phyloP scores from a whole-genome alignment of 208 protist genomes.

The Crithidia expoeki region DNA sequence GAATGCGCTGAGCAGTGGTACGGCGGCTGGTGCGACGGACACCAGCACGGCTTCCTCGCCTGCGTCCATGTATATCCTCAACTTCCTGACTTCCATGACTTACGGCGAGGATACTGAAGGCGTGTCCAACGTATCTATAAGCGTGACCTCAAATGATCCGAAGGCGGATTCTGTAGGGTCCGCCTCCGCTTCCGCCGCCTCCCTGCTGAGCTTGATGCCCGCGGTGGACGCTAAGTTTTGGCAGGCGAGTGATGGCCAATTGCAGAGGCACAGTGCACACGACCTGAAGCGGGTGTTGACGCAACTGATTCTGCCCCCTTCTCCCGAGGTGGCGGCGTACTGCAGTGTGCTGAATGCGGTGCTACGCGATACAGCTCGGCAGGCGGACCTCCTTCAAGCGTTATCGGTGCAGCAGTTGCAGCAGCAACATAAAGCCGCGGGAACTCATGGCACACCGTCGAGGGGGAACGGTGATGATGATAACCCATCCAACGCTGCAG shows the following conservation, averaged over 20 bases:
- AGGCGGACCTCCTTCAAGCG: slow-evolving; percentile 54
- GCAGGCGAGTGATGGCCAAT: slow-evolving; percentile 24
- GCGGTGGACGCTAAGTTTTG: slow-evolving; percentile 11
- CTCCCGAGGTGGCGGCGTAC: slow-evolving; percentile 62
- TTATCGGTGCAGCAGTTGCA: slow-evolving; percentile 35
- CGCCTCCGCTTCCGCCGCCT: slow-evolving; percentile 4
- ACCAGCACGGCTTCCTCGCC: not conserved
- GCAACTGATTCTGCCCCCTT: slow-evolving; percentile 59
- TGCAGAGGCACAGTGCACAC: slow-evolving; percentile 36
- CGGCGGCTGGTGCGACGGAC: slow-evolving; percentile 3
- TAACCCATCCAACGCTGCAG: not conserved
- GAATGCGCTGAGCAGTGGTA: slow-evolving; percentile 22
- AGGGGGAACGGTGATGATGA: not conserved
- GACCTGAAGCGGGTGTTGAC: slow-evolving; percentile 50
- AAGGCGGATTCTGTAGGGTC: not conserved
- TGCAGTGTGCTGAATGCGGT: slow-evolving; percentile 45
- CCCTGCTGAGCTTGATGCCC: not conserved
- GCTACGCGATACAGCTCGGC: slow-evolving; percentile 50
- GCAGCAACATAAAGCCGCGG: not conserved
- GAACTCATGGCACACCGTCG: not conserved
- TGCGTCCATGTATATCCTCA: slow-evolving; percentile 9
- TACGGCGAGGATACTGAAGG: slow-evolving; percentile 23
- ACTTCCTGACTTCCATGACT: slow-evolving; percentile 14
- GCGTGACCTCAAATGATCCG: not conserved
- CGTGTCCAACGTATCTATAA: slow-evolving; percentile 11